Evolutionary conservation across 768 basidiomycete genomes (phyloP).

Genomic region (Astraeus odoratus): DNA sequence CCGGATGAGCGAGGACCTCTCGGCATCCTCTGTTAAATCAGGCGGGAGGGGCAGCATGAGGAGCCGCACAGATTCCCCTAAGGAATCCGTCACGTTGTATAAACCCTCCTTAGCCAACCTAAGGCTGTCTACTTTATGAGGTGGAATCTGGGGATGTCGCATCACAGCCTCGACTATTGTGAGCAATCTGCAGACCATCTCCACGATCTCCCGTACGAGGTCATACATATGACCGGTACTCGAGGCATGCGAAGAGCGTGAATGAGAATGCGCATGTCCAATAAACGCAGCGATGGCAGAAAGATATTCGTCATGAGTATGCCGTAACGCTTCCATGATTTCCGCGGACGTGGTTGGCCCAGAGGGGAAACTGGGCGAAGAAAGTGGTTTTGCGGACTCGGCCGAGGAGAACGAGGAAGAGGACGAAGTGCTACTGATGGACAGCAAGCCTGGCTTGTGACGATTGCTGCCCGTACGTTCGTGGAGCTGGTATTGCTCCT

Average conservation of each 20-base stretch:
- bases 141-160: constrained; percentile 63
- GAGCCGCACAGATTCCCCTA: constrained; percentile 82
- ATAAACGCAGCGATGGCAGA: constrained; percentile 97
- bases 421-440: constrained; percentile 68
- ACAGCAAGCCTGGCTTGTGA: constrained; percentile 41
- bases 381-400: constrained; percentile 40
- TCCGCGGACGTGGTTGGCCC: constrained; percentile 66
- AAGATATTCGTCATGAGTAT: constrained; percentile 83
- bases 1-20: constrained; percentile 69
- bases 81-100: constrained; percentile 76
- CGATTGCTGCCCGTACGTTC: constrained; percentile 29
- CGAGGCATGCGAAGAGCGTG: constrained; percentile 83
- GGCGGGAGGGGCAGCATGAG: constrained; percentile 49
- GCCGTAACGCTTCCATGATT: constrained; percentile 69
- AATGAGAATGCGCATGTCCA: constrained; percentile 92
- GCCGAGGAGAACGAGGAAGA: constrained; percentile 63
- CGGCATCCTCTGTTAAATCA: constrained; percentile 67
- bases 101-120: constrained; percentile 70
- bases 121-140: constrained; percentile 57
- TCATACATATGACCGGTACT: constrained; percentile 93
- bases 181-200: constrained; percentile 86
- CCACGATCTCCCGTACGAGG: constrained; percentile 89
- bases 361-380: constrained; percentile 54
- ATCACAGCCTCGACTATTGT: constrained; percentile 88
- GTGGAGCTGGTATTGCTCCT: constrained; percentile 33